phyloP scores from a whole-genome alignment of 352 stramenopile genomes.

The Globisporangium iwayamae region DNA sequence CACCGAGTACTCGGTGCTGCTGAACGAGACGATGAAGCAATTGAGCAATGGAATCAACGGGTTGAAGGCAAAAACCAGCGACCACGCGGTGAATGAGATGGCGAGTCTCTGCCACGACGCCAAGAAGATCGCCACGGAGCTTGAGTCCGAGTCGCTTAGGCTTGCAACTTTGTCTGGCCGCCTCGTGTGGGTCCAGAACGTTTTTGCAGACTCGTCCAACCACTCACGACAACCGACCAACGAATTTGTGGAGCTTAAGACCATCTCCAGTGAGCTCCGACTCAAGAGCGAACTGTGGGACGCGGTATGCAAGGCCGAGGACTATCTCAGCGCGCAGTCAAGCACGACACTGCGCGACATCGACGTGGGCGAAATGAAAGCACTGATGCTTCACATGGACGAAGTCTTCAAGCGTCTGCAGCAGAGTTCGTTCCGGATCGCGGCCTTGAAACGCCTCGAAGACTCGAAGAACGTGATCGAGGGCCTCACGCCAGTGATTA shows the following conservation, averaged over 20 bases:
- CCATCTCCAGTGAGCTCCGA: conserved; percentile 34
- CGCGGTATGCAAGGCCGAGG: conserved; percentile 41
- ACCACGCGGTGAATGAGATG: conserved; percentile 30
- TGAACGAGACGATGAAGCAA: conserved; percentile 19
- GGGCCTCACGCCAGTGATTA: conserved; percentile 46
- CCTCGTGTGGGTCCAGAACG: conserved; percentile 33
- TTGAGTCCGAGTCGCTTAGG: conserved; percentile 28
- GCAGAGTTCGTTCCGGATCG: conserved; percentile 18
- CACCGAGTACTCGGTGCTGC: conserved; percentile 23
- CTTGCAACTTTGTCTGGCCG: conserved; percentile 24
- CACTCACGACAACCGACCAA: conserved; percentile 24
- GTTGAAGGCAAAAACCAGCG: conserved; percentile 26
- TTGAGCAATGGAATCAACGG: conserved; percentile 14
- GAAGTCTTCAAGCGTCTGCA: conserved; percentile 24
- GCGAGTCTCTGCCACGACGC: conserved; percentile 33
- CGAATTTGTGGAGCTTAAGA: conserved; percentile 35
- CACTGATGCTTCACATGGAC: conserved; percentile 21
- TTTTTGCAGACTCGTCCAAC: conserved; percentile 37
- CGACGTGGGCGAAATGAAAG: conserved; percentile 37
- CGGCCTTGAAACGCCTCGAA: conserved; percentile 32
- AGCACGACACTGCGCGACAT: conserved; percentile 38
- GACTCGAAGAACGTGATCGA: conserved; percentile 40
- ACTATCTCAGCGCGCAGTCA: conserved; percentile 34
- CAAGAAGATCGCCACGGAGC: conserved; percentile 17
- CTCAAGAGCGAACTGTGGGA: conserved; percentile 64